Evolutionary conservation across 2,329 filamentous ascomycete genomes (phyloP).

Genomic region (Aspergillus thermomutatus): DNA sequence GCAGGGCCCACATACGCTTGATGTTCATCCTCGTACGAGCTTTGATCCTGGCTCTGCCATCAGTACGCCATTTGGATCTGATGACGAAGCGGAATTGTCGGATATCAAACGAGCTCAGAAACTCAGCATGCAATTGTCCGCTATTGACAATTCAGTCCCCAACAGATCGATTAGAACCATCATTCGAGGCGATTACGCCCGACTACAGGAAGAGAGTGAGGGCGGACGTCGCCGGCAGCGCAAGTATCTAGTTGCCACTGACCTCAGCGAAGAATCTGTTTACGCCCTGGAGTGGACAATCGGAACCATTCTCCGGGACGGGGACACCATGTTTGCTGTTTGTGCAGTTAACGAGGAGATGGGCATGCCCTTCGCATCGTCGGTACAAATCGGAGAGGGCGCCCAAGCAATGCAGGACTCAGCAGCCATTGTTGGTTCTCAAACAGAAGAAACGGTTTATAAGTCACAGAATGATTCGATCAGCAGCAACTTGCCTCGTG

Average conservation of each 20-base stretch:
- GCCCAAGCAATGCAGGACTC: constrained; percentile 73
- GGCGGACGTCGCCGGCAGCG: constrained; percentile 74
- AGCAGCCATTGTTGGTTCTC: constrained; percentile 62
- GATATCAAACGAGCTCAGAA: constrained; percentile 88
- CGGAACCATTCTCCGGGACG: constrained; percentile 87
- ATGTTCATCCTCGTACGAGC: constrained; percentile 77
- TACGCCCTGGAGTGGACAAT: constrained; percentile 98
- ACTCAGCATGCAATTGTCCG: constrained; percentile 74
- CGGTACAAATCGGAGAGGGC: constrained; percentile 65
- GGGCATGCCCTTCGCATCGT: constrained; percentile 30
- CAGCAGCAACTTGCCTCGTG: constrained; percentile 25
- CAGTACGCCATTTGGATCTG: constrained; percentile 69
- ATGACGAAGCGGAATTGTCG: constrained; percentile 77
- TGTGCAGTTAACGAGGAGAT: constrained; percentile 89
- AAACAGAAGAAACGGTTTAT: constrained; percentile 54
- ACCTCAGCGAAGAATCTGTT: constrained; percentile 88
- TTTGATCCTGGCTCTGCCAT: constrained; percentile 65
- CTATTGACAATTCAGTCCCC: constrained; percentile 68
- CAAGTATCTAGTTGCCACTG: constrained; percentile 93
- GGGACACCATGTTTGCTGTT: constrained; percentile 88
- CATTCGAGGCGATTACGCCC: constrained; percentile 76
- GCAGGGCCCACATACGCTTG: constrained; percentile 44
- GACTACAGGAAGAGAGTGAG: constrained; percentile 71
- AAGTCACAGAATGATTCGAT: constrained; percentile 36
- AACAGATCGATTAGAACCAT: constrained; percentile 86